A percentile compares a stretch with the other conserved stretches of the same genome.
Evolutionary conservation across 352 stramenopile species (phyloP).

Genomic region (Phytopythium chamaehyphon): DNA sequence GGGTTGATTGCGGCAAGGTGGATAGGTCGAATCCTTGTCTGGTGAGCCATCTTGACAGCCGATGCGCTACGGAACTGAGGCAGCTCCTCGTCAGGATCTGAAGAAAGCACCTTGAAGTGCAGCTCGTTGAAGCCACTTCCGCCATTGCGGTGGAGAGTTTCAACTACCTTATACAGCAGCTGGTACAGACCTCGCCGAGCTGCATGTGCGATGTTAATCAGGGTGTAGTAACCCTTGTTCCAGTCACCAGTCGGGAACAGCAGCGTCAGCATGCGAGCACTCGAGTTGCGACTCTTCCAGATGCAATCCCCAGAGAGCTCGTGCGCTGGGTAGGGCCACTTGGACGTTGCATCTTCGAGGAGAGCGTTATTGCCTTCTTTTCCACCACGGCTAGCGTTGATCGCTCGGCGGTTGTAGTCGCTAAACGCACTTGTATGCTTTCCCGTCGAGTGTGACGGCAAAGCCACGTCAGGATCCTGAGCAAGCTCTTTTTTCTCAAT

Average conservation of each 20-base stretch:
- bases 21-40: slow-evolving; percentile 61
- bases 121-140: slow-evolving; percentile 65
- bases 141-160: slow-evolving; percentile 40
- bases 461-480: slow-evolving; percentile 37
- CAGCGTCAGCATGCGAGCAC: slow-evolving; percentile 59
- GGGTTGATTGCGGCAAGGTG: slow-evolving; percentile 76
- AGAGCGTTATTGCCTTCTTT: slow-evolving; percentile 80
- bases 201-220: slow-evolving; percentile 28
- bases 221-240: slow-evolving; percentile 22
- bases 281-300: slow-evolving; percentile 40
- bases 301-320: slow-evolving; percentile 21
- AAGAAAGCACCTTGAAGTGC: slow-evolving; percentile 52
- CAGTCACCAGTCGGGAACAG: slow-evolving; percentile 63
- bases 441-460: slow-evolving; percentile 71
- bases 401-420: slow-evolving; percentile 77
- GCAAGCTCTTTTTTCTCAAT: slow-evolving; percentile 40
- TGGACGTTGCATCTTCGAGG: slow-evolving; percentile 28
- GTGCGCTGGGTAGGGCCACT: not conserved
- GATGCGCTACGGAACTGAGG: slow-evolving; percentile 56
- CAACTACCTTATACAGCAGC: slow-evolving; percentile 44
- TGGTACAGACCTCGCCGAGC: slow-evolving; percentile 41
- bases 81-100: slow-evolving; percentile 26
- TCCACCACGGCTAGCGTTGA: slow-evolving; percentile 76
- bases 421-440: slow-evolving; percentile 75
- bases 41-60: slow-evolving; percentile 59